Percentiles rank a stretch among this genome's conserved stretches.
These are phyloP conservation scores for Aspergillus sp. DNA, from an alignment of 2,329 filamentous ascomycete species.

Conservation along the genomic window DNA sequence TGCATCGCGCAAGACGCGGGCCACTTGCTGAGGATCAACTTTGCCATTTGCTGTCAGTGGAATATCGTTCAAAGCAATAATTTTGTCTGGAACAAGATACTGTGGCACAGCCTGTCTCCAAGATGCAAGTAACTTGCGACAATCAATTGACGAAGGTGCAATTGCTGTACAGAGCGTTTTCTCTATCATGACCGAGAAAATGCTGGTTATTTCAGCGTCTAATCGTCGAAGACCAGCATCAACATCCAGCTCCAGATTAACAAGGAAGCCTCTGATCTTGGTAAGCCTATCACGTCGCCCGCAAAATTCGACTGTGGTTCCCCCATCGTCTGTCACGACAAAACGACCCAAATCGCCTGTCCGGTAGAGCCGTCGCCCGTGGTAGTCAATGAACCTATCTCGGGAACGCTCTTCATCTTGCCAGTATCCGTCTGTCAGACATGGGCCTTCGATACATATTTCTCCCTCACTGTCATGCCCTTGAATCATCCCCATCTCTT, in stretches of 20 bases:
- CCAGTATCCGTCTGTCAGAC: conserved; percentile 17
- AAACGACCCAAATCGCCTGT: conserved; percentile 11
- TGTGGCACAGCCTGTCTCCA: conserved; percentile 3
- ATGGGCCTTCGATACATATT: conserved; percentile 14
- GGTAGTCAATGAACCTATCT: conserved; percentile 10
- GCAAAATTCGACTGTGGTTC: conserved; percentile 13
- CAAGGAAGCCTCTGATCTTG: conserved; percentile 30
- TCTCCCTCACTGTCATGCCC: conserved; percentile 11
- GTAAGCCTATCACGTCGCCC: conserved; percentile 23
- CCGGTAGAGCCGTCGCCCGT: conserved; percentile 12
- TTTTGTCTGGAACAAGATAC: conserved; percentile 7
- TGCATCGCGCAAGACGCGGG: background rate
- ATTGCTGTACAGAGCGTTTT: conserved; percentile 3
- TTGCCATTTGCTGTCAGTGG: conserved; percentile 5
- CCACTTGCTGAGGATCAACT: conserved; percentile 1
- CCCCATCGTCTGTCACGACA: background rate
- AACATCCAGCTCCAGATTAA: conserved; percentile 29
- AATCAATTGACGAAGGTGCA: background rate
- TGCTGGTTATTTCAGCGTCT: conserved; percentile 9
- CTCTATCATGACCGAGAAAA: conserved; percentile 2
- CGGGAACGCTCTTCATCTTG: conserved; percentile 9
- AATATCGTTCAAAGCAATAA: conserved; percentile 1
- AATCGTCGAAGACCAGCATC: conserved; percentile 15
- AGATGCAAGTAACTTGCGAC: background rate
- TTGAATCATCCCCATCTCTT: background rate